These are phyloP conservation scores for Ogataea allantospora DNA, from an alignment of 805 yeast species.

Conservation along the genomic window DNA sequence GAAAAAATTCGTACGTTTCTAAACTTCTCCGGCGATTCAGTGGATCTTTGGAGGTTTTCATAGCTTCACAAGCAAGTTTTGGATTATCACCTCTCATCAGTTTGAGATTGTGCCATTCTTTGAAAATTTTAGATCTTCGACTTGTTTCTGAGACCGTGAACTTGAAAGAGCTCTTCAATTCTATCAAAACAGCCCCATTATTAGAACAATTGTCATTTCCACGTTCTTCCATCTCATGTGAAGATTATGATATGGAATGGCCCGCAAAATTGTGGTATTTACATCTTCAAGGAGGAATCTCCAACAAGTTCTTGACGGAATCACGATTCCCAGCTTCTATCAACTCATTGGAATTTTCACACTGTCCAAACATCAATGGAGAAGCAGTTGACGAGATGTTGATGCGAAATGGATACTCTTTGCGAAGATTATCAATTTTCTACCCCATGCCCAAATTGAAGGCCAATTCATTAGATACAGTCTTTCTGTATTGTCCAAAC, in stretches of 20 bases:
- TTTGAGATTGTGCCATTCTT: constrained; percentile 62
- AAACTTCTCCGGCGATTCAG: constrained; percentile 78
- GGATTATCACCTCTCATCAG: constrained; percentile 89
- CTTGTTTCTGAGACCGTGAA: constrained; percentile 90
- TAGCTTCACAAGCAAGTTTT: constrained; percentile 94
- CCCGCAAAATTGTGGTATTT: constrained; percentile 72
- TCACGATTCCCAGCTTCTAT: constrained; percentile 75
- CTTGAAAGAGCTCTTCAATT: constrained; percentile 70
- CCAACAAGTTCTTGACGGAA: constrained; percentile 70
- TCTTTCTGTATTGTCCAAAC: constrained; percentile 76
- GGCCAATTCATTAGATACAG: constrained; percentile 66
- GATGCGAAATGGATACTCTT: constrained; percentile 60
- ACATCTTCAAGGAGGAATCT: constrained; percentile 84
- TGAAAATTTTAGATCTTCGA: constrained; percentile 71
- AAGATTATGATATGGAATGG: constrained; percentile 64
- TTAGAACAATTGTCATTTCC: constrained; percentile 84
- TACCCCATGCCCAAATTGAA: constrained; percentile 87
- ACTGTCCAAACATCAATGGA: constrained; percentile 77
- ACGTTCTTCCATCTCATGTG: constrained; percentile 76
- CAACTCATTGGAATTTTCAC: constrained; percentile 72
- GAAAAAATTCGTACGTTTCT: constrained; percentile 88
- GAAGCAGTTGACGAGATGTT: constrained; percentile 62
- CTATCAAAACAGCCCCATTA: constrained; percentile 59
- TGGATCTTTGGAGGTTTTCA: constrained; percentile 58
- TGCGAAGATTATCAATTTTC: constrained; percentile 62